Evolutionary conservation across 2,329 filamentous ascomycete species (phyloP), one percentile per base, ranked within the genome.

Genomic region (Claviceps maximensis): DNA sequence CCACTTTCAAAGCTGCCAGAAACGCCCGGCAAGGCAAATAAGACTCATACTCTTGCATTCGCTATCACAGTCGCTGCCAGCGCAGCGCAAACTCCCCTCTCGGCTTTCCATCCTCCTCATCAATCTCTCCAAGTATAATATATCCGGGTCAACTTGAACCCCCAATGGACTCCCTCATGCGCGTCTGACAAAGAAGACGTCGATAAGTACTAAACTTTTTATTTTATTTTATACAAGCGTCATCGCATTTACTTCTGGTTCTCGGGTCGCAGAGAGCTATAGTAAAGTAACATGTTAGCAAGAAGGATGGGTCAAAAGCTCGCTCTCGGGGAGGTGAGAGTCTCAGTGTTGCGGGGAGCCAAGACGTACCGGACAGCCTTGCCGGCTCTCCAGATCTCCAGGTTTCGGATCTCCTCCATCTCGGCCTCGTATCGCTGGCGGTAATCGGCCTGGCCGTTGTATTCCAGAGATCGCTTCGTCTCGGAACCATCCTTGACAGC

Each of bases 351-450:
- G 10, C 31, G 27, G 27, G 4, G 27, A 33, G 10, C 9, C 8
- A 12, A 25, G 49, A 72, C 79, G 67, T 75, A 84, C 79, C 91
- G 86, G 66, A 98, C 93, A 65, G 93, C 88, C 84, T 96, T 97
- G 73, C 93, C 93, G 60, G 93, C 93, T 68, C 87, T 83, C 93
- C 93, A 98, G 83, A 98, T 98, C 83, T 98, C 93, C 67, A 98
- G 78, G 69, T 89, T 82, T 67, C 91, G 87, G 77, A 98, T 97
- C 79, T 97, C 93, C 77, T 95, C 79, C 84, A 98, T 87, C 86
- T 98, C 93, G 69, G 88, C 82, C 83, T 96, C 89, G 74, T 90
- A 98, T 76, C 87, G 89, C 80, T 95, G 79, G 66, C 93, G 86
- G 84, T 98, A 98, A 76, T 98, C 89, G 63, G 82, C 76, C 75